Evolutionary conservation across 345 rosid species (phyloP).

Genomic region (Brassica carinata): DNA sequence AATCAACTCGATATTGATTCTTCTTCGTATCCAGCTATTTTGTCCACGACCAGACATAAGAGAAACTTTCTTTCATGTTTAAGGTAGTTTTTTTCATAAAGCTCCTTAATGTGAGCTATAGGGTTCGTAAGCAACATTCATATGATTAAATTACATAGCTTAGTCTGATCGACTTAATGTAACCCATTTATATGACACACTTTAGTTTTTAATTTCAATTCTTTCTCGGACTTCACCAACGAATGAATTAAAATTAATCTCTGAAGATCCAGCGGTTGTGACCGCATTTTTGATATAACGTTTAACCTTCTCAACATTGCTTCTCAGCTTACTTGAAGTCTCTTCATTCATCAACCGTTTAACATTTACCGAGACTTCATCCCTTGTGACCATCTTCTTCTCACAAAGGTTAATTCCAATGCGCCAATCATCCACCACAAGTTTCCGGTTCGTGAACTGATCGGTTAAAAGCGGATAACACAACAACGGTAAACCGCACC

Average conservation of each 20-base stretch:
- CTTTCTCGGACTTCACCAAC: conserved; percentile 28
- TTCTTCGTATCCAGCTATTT: too few relatives aligned
- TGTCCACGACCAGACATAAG: too few relatives aligned
- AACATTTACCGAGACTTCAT: conserved; percentile 44
- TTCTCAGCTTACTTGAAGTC: conserved; percentile 37
- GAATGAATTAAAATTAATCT: conserved; percentile 42
- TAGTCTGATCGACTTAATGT: neutral
- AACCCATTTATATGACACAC: conserved; percentile 22
- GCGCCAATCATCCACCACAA: conserved; percentile 71
- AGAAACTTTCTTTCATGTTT: neutral
- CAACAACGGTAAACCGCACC: conserved; percentile 60
- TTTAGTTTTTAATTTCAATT: conserved; percentile 15
- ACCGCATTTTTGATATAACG: conserved; percentile 44
- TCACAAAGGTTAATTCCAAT: conserved; percentile 58
- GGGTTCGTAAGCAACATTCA: neutral
- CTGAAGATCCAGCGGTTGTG: conserved; percentile 48
- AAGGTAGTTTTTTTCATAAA: neutral
- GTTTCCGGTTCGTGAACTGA: conserved; percentile 69
- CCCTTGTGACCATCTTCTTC: conserved; percentile 36
- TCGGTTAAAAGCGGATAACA: conserved; percentile 67
- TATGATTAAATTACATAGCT: neutral
- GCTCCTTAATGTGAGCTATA: neutral
- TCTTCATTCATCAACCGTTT: conserved; percentile 45
- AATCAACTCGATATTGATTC: too few relatives aligned
- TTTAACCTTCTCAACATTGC: conserved; percentile 41